phyloP scores from a whole-genome alignment of 495 filamentous ascomycete genomes.

The Aspergillus steynii region DNA sequence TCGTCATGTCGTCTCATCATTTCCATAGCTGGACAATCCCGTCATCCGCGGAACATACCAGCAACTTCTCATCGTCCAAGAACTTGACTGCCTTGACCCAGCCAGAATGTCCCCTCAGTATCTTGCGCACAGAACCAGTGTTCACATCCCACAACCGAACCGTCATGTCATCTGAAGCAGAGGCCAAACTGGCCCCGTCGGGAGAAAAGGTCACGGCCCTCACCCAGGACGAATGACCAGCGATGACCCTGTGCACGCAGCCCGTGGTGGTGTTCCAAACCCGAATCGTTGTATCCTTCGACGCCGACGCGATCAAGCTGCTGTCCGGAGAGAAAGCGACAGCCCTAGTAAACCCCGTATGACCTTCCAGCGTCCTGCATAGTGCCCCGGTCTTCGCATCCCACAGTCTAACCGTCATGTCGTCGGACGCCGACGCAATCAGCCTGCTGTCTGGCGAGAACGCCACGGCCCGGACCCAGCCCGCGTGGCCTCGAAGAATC shows the following conservation, averaged over 20 bases:
- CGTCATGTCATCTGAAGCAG: slow-evolving; percentile 29
- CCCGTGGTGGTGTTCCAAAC: not conserved
- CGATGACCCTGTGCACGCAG: not conserved
- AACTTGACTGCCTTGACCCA: slow-evolving; percentile 20
- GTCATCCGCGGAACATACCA: not conserved
- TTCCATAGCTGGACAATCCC: not conserved
- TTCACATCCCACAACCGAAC: slow-evolving; percentile 24
- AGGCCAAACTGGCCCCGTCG: slow-evolving; percentile 26
- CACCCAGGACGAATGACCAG: not conserved
- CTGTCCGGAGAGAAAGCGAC: slow-evolving; percentile 1
- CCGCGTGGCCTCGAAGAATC: not conserved
- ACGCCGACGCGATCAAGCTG: not conserved
- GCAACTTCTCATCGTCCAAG: slow-evolving; percentile 7
- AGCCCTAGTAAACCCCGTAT: slow-evolving; percentile 15
- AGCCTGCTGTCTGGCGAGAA: not conserved
- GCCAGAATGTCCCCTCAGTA: slow-evolving; percentile 23
- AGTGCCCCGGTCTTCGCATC: not conserved
- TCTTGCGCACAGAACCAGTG: slow-evolving; percentile 9
- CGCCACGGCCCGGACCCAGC: not conserved
- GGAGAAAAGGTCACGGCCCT: not conserved
- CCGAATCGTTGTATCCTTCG: not conserved
- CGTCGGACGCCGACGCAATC: not conserved
- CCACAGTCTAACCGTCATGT: not conserved
- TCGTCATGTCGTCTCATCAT: not conserved
- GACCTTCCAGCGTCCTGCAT: not conserved